Conservation (phyloP, 192 early-diverging fungal species). For the Phlyctochytrium planicorne region DNA sequence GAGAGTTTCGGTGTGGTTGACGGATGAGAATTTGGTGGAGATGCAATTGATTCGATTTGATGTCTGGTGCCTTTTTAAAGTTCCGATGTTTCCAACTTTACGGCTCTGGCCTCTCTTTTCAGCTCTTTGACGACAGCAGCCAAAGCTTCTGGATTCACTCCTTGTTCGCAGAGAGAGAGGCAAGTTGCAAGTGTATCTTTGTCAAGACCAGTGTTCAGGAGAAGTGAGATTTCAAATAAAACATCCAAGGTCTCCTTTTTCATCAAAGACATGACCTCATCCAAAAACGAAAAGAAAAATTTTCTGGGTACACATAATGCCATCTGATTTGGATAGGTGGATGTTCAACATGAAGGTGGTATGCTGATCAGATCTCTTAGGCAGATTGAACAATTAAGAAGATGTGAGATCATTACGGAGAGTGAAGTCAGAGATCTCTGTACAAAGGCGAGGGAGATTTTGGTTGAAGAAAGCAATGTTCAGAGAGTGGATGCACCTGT, state of each 20-base stretch:
- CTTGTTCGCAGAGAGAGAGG: constrained; percentile 73
- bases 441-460: constrained; percentile 90
- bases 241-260: constrained; percentile 43
- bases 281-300: no score
- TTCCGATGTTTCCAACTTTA: constrained; percentile 5
- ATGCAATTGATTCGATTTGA: no score
- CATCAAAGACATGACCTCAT: no score
- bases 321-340: no score
- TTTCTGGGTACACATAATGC: no score
- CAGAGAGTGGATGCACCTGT: constrained; percentile 95
- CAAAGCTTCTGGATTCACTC: constrained; percentile 77
- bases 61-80: no score
- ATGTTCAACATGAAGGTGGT: no score
- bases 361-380: no score
- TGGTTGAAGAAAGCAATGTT: constrained; percentile 95
- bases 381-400: constrained; percentile 79
- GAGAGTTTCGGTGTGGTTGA: no score
- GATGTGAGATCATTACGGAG: constrained; percentile 92
- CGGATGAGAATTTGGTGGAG: no score
- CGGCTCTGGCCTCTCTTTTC: constrained; percentile 29
- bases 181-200: constrained; percentile 70
- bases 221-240: constrained; percentile 68
- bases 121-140: constrained; percentile 58
- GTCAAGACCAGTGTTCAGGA: constrained; percentile 74
- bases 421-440: constrained; percentile 92